Evolutionary conservation across 495 filamentous ascomycete species (phyloP), one percentile per base, ranked within the genome.

Genomic region (Trichoderma virens): DNA sequence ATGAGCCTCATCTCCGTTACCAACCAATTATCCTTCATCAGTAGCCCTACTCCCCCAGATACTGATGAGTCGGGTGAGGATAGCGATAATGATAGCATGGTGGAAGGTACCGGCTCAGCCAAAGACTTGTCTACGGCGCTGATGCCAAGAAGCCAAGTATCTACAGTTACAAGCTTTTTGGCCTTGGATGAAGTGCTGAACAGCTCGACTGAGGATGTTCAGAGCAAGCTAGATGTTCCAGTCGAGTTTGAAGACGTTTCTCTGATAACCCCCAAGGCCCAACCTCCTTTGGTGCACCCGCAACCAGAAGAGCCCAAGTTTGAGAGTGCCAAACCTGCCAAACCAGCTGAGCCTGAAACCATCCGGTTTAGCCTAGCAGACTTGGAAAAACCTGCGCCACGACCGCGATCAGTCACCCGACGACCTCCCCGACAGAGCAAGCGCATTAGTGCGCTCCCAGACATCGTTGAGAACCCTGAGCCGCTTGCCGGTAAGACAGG

Each of bases 401-500:
- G 70, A 0, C 68, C 73, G 32, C 79, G 75, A 39, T 77, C 72
- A 16, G 64, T 75, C 41, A 79, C 76, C 3, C 76, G 76, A 56
- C 73, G 77, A 5, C 82, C 82, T 14, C 75, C 75, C 23, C 76
- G 82, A 31, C 82, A 74, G 54, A 79, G 74, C 68, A 81, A 74
- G 68, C 80, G 82, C 51, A 66, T 82, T 11, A 82, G 79, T 47
- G 68, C 81, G 41, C 74, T 85, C 3, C 82, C 82, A 8, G 82
- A 85, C 65, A 85, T 85, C 65, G 65, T 83, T 31, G 82, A 85
- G 64, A 83, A 75, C 67, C 82, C 82, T 7, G 69, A 79, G 63
- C 81, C 82, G 56, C 70, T 84, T 13, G 81, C 81, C 16, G 70
- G 81, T 59, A 80, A 79, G 65, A 71, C 76, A 14, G 82, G 77